Base-by-base conservation (phyloP, 2,329 filamentous ascomycete genomes). In the Orbilia quercus region DNA sequence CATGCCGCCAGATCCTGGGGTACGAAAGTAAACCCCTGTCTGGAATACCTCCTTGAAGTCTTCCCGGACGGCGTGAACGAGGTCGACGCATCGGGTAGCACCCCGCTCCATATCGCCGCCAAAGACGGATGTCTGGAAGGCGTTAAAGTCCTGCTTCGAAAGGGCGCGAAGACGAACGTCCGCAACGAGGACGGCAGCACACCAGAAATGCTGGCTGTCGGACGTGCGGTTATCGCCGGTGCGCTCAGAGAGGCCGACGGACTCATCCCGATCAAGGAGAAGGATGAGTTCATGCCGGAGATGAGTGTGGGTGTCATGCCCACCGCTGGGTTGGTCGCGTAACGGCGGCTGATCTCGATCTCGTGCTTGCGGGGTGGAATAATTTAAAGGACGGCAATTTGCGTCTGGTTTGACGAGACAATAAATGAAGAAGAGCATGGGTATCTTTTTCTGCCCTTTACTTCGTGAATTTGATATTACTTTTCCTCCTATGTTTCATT, bases 21-120 rank as follows among this genome's bases (percentile, higher is more conserved):
- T 1, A 73, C 69, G 34, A 73, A 73, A 23, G 69, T 55, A 38
- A 73, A 73, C 48, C 69, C 69, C 55, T 73, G 69, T 54, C 69
- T 73, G 34, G 69, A 73, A 42, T 73, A 73, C 14, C 60, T 73
- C 7, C 69, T 73, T 31, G 69, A 66, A 18, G 69, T 73, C 3
- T 73, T 73, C 69, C 69, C 69, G 12, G 69, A 73, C 22, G 69
- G 60, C 18, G 69, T 73, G 28, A 73, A 66, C 42, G 69, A 73
- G 44, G 63, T 74, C 12, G 70, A 74, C 45, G 28, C 50, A n/a
- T 54, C 63, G 0, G 64, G 64, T 20, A 74, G 67, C 40, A 76
- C 73, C 2, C 66, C 75, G 4, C 64, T 76, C 12, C 72, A 76
- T 42, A 64, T 62, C 12, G 74, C 74, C 1, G 64, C 74, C 3